Percentiles rank a stretch among this genome's conserved stretches.
These are phyloP conservation scores for Anastatica hierochuntica DNA, from an alignment of 345 rosid genomes.

Conservation along the genomic window DNA sequence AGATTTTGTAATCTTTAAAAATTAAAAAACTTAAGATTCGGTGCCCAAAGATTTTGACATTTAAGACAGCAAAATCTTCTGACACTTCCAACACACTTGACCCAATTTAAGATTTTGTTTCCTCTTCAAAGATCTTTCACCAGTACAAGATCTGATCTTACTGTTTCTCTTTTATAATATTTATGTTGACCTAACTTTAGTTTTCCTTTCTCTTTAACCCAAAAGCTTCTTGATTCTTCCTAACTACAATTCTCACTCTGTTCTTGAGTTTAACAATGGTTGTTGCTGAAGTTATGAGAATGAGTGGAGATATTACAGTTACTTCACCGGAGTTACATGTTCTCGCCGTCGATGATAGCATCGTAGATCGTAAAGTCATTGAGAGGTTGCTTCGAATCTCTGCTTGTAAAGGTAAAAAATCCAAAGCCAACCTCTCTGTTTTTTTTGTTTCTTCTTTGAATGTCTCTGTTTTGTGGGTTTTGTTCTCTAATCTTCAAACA, in stretches of 20 bases:
- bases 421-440: background rate
- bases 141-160: conserved; percentile 25
- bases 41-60: background rate
- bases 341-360: conserved; percentile 91
- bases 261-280: conserved; percentile 16
- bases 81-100: conserved; percentile 14
- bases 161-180: conserved; percentile 1
- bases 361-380: conserved; percentile 68
- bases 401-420: conserved; percentile 57
- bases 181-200: conserved; percentile 10
- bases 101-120: conserved; percentile 23
- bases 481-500: too few relatives aligned
- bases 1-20: background rate
- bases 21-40: too few relatives aligned
- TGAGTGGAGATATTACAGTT: conserved; percentile 21
- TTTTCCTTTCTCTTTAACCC: conserved; percentile 3
- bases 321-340: conserved; percentile 67
- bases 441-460: background rate
- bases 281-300: conserved; percentile 33
- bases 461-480: background rate
- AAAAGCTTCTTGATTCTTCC: background rate
- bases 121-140: conserved; percentile 24
- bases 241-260: background rate
- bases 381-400: conserved; percentile 69
- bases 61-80: background rate